These are phyloP conservation scores for Aureobasidium melanogenum DNA, from an alignment of 2,329 filamentous ascomycete genomes.

Conservation along the genomic window DNA sequence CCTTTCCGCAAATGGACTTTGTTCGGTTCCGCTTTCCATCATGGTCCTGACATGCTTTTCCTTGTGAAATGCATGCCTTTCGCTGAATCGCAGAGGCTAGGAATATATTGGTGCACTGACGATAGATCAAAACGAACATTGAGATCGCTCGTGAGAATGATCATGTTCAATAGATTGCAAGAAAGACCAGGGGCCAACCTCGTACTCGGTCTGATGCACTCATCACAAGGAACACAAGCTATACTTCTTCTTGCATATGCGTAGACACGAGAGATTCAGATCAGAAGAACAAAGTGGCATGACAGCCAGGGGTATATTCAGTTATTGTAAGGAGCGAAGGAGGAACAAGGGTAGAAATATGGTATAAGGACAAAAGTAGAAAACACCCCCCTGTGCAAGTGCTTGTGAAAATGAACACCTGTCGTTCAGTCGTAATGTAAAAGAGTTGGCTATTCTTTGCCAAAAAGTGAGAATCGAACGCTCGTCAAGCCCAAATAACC, in stretches of 20 bases:
- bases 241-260: not conserved
- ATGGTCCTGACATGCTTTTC: not conserved
- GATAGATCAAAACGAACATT: too few relatives aligned
- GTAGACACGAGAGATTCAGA: not conserved
- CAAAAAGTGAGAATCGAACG: not conserved
- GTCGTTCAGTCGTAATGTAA: conserved; percentile 4
- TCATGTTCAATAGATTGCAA: too few relatives aligned
- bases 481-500: not conserved
- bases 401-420: not conserved
- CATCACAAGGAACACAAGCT: not conserved
- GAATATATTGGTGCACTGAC: too few relatives aligned
- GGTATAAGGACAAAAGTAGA: not conserved
- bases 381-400: conserved; percentile 10
- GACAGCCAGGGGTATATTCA: conserved; percentile 16
- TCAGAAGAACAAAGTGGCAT: not conserved
- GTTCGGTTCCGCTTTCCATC: conserved; percentile 14
- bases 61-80: too few relatives aligned
- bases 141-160: too few relatives aligned
- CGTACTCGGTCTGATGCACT: not conserved
- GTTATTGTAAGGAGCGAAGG: conserved; percentile 13
- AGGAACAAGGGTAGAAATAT: not conserved
- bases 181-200: too few relatives aligned
- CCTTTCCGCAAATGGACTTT: not conserved
- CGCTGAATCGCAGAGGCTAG: too few relatives aligned
- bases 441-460: not conserved